phyloP scores from a whole-genome alignment of 352 stramenopile genomes.

The Halophytophthora polymorphica region DNA sequence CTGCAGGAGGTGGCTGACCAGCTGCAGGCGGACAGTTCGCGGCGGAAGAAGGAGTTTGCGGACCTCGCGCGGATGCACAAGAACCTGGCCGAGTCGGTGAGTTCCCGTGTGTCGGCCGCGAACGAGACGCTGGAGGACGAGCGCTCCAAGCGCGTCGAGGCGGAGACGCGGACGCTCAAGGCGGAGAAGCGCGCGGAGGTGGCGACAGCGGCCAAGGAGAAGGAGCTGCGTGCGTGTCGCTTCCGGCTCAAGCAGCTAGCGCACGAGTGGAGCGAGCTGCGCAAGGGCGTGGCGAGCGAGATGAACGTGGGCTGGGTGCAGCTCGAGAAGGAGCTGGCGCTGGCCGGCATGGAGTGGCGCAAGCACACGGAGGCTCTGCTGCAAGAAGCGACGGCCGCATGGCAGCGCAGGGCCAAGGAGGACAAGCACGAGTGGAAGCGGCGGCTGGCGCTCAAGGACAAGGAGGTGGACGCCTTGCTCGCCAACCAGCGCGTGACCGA shows the following conservation, averaged over 20 bases:
- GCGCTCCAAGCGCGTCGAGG: slow-evolving; percentile 14
- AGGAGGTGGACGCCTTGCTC: slow-evolving; percentile 44
- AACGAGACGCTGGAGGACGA: slow-evolving; percentile 37
- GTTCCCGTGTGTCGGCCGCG: slow-evolving; percentile 14
- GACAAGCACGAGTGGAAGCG: slow-evolving; percentile 48
- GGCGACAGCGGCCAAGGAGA: slow-evolving; percentile 23
- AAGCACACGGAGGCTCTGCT: slow-evolving; percentile 24
- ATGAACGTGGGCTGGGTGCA: slow-evolving; percentile 27
- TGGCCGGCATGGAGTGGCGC: slow-evolving; percentile 18
- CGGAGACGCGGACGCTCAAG: slow-evolving; percentile 23
- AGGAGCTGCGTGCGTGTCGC: slow-evolving; percentile 23
- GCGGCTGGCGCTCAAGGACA: slow-evolving; percentile 42
- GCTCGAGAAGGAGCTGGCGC: slow-evolving; percentile 29
- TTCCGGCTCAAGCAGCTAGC: slow-evolving; percentile 27
- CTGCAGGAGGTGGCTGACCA: slow-evolving; percentile 26
- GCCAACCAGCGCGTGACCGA: slow-evolving; percentile 45
- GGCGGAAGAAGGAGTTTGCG: slow-evolving; percentile 59
- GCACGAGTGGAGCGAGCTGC: slow-evolving; percentile 31
- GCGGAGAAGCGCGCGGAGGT: slow-evolving; percentile 25
- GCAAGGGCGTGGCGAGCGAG: slow-evolving; percentile 27
- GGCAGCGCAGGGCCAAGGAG: slow-evolving; percentile 23
- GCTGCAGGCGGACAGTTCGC: slow-evolving; percentile 30
- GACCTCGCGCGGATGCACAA: slow-evolving; percentile 68
- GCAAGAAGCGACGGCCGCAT: slow-evolving; percentile 15
- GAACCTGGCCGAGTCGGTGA: slow-evolving; percentile 52